phyloP scores from a whole-genome alignment of 2,329 filamentous ascomycete species.

The Gremmenia infestans region DNA sequence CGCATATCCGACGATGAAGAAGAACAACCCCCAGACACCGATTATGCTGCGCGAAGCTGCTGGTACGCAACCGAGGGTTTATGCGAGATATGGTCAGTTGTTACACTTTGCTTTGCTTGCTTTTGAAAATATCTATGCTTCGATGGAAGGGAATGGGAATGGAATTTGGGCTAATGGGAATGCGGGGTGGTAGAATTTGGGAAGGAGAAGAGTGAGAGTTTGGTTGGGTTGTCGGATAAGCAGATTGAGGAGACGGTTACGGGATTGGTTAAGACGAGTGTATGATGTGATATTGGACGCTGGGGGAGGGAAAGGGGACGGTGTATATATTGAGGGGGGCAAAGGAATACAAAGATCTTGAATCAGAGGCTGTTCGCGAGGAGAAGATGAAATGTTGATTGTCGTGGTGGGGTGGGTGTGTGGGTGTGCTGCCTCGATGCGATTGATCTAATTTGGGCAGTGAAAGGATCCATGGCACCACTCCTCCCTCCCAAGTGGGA shows the following conservation, averaged over 20 bases:
- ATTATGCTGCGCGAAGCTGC: constrained; percentile 92
- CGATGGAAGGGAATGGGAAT: neutral
- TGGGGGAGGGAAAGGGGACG: neutral
- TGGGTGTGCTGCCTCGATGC: no score
- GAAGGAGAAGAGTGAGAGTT: constrained; percentile 59
- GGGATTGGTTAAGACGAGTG: constrained; percentile 48
- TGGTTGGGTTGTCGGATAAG: constrained; percentile 63
- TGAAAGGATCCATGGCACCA: no score
- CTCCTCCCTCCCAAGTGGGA: no score
- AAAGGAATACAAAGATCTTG: neutral
- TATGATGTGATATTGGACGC: constrained; percentile 5
- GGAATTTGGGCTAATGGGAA: neutral
- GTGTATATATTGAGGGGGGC: constrained; percentile 12
- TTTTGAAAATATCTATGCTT: no score
- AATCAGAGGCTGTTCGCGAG: no score
- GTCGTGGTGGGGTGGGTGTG: no score
- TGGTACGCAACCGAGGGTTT: constrained; percentile 79
- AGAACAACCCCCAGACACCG: constrained; percentile 90
- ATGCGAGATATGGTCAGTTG: constrained; percentile 80
- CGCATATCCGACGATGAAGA: constrained; percentile 98
- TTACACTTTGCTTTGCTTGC: neutral
- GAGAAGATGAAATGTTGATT: no score
- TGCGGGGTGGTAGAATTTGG: constrained; percentile 49
- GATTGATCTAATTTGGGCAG: no score
- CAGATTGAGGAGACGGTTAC: constrained; percentile 66